Evolutionary conservation across 106 monocot species (phyloP), one percentile per base, ranked within the genome.

Genomic region (Dioscorea dumetorum): DNA sequence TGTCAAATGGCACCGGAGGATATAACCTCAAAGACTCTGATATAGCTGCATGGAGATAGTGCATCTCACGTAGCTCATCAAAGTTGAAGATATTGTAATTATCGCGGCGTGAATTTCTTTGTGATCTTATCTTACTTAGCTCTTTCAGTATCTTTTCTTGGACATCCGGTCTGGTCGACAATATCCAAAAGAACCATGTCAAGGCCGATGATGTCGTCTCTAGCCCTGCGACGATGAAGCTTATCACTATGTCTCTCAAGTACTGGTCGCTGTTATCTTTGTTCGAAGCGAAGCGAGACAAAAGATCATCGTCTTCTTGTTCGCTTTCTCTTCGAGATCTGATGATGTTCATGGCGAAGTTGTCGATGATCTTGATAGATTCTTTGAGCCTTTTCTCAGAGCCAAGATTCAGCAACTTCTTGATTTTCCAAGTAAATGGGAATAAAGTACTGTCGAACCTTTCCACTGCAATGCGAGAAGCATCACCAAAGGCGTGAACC

Each of bases 131-230:
- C 28, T 28, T 22, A 20, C 52, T 1, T 7, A 15, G 15, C 60
- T 21, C 74, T 57, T 60, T 49, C 9, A 74, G 24, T 50, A 86
- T 82, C 72, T 73, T 76, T 22, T 70, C 41, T 31, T 82, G 76
- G 34, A 79, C 73, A 14, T 70, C 72, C 14, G 76, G 76, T 23
- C 64, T 28, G 20, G 72, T 56, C 18, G 76, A 79, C 15, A 82
- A 0, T 17, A 79, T 22, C 76, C 79, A 86, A 76, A 87, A 82
- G 76, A 86, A 86, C 86, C 82, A 86, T 18, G 69, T 70, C 24
- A 82, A 48, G 8, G 82, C 82, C 9, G 82, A 76, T 2, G 82
- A 87, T 2, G 76, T 79, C 21, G 76, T 83, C 41, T 82, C 82
- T 0, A 79, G 51, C 0, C 82, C 79, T 1, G 82, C 73, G 17